Evolutionary conservation across 352 stramenopile genomes (phyloP).

Genomic region (Elongisporangium anandrum): DNA sequence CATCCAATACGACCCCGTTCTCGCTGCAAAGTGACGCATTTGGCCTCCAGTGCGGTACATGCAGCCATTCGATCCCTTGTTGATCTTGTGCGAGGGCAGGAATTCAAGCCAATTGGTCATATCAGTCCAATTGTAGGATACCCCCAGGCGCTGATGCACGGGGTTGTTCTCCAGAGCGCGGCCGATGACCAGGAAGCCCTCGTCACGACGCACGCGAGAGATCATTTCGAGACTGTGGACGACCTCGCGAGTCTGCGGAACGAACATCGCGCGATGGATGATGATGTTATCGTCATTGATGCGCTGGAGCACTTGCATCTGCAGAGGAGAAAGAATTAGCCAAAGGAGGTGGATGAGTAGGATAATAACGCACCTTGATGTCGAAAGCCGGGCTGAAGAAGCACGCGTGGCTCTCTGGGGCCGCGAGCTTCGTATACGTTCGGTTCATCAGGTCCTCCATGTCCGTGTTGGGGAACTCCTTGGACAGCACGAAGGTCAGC

Average conservation of each 20-base stretch:
- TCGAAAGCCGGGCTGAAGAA: conserved; percentile 13
- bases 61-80: conserved; percentile 18
- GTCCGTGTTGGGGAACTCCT: conserved; percentile 10
- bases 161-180: conserved; percentile 20
- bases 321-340: not conserved
- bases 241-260: conserved; percentile 14
- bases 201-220: conserved; percentile 7
- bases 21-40: conserved; percentile 29
- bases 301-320: conserved; percentile 17
- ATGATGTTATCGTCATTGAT: conserved; percentile 25
- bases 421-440: conserved; percentile 21
- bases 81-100: conserved; percentile 13
- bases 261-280: conserved; percentile 17
- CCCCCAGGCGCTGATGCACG: conserved; percentile 44
- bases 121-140: conserved; percentile 43
- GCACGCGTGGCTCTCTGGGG: conserved; percentile 8
- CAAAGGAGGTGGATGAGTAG: too few species aligned
- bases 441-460: conserved; percentile 16
- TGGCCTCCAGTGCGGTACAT: conserved; percentile 49
- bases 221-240: conserved; percentile 17
- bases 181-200: not conserved
- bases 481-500: conserved; percentile 13
- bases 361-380: conserved; percentile 13
- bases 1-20: conserved; percentile 46
- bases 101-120: conserved; percentile 48